phyloP scores from a whole-genome alignment of 1,284 basidiomycete genomes.

The Sporisorium reilianum region DNA sequence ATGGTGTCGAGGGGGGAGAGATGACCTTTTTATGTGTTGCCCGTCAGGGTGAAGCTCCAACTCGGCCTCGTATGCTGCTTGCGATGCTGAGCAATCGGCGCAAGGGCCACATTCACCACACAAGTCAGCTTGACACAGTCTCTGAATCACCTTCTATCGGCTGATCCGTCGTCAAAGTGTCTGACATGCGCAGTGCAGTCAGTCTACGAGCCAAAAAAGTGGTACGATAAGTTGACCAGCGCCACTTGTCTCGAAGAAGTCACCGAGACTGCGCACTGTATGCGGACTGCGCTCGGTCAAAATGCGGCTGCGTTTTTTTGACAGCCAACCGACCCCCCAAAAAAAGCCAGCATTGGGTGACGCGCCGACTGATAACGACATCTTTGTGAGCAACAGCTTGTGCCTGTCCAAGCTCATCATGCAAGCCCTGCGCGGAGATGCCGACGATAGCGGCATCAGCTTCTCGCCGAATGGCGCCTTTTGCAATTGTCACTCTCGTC shows the following conservation, averaged over 20 bases:
- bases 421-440: neutral
- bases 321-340: conserved; percentile 13
- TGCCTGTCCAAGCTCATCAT: neutral
- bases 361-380: conserved; percentile 1
- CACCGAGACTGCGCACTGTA: conserved; percentile 10
- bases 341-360: conserved; percentile 1
- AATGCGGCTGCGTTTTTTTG: conserved; percentile 24
- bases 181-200: conserved; percentile 6
- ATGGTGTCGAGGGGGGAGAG: neutral
- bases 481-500: no score
- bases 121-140: no score
- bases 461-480: no score
- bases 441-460: conserved; percentile 1
- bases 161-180: neutral
- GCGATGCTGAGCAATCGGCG: neutral
- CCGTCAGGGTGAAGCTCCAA: neutral
- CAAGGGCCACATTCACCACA: neutral
- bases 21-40: neutral
- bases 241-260: no score
- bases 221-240: conserved; percentile 32
- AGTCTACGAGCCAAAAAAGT: conserved; percentile 8
- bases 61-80: neutral
- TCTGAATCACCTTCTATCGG: neutral
- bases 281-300: conserved; percentile 14
- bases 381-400: conserved; percentile 1